phyloP scores from a whole-genome alignment of 148 eudicot species.

The Fagopyrum homotropicum region DNA sequence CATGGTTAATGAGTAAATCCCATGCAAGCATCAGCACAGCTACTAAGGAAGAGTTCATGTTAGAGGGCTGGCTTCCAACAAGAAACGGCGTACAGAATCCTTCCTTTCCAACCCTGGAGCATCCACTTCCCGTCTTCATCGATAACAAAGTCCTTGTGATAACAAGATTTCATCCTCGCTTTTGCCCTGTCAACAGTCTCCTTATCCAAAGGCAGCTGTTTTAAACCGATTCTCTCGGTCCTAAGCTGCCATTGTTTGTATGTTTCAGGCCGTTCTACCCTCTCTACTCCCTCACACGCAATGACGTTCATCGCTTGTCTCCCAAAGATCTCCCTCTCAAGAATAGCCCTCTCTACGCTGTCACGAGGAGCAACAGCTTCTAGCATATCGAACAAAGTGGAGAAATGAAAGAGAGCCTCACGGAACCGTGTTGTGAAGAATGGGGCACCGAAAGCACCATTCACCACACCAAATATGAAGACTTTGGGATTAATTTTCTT shows the following conservation, averaged over 20 bases:
- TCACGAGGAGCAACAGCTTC: conserved; percentile 62
- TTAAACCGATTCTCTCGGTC: conserved; percentile 60
- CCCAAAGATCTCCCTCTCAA: conserved; percentile 63
- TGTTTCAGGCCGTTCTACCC: conserved; percentile 78
- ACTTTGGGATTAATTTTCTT: conserved; percentile 51
- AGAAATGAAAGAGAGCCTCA: conserved; percentile 70
- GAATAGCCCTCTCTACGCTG: conserved; percentile 46
- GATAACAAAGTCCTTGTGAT: conserved; percentile 59
- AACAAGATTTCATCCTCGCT: conserved; percentile 38
- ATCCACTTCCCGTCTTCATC: conserved; percentile 76
- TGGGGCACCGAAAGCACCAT: conserved; percentile 65
- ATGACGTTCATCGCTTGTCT: conserved; percentile 65
- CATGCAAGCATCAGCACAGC: neutral
- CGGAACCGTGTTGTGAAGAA: conserved; percentile 66
- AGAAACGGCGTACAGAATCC: conserved; percentile 47
- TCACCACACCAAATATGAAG: conserved; percentile 51
- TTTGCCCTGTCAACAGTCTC: conserved; percentile 43
- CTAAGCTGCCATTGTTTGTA: conserved; percentile 86
- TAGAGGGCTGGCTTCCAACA: conserved; percentile 48
- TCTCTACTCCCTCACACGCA: conserved; percentile 76
- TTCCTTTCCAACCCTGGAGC: conserved; percentile 81
- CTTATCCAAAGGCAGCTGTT: conserved; percentile 40
- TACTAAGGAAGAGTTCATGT: neutral
- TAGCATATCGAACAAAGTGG: conserved; percentile 72
- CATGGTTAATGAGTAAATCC: neutral